Percentiles rank a stretch among this genome's conserved stretches.
Conservation (phyloP, 306 rosid genomes). For the Prosopis cineraria region DNA sequence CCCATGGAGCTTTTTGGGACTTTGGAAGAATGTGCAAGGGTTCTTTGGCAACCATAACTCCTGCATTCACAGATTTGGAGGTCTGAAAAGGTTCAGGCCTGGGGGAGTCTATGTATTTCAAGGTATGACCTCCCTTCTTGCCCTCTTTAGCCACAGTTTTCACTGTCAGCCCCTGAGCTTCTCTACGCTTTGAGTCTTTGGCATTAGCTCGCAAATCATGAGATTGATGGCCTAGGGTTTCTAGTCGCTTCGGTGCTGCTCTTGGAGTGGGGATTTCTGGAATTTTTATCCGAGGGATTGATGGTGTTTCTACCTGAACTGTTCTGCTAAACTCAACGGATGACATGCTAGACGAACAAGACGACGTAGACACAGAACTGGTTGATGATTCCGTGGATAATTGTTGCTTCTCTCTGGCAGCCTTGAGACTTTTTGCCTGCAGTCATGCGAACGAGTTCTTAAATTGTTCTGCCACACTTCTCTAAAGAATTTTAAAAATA, state of each 20-base stretch:
- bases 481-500: constrained; percentile 4
- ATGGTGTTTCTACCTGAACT: constrained; percentile 49
- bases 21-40: constrained; percentile 46
- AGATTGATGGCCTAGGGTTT: constrained; percentile 35
- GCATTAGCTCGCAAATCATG: constrained; percentile 46
- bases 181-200: constrained; percentile 62
- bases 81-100: constrained; percentile 52
- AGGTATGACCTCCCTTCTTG: constrained; percentile 45
- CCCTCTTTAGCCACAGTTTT: constrained; percentile 54
- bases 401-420: constrained; percentile 53
- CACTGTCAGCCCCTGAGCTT: constrained; percentile 55
- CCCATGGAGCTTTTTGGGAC: constrained; percentile 54
- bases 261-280: constrained; percentile 33
- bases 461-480: constrained; percentile 15
- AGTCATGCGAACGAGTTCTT: constrained; percentile 18
- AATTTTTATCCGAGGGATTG: constrained; percentile 36
- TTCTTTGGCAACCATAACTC: constrained; percentile 41
- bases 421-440: constrained; percentile 57
- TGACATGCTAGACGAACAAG: constrained; percentile 83
- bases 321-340: constrained; percentile 61
- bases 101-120: constrained; percentile 77
- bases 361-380: constrained; percentile 65
- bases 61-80: constrained; percentile 43
- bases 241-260: constrained; percentile 41
- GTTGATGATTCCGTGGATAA: constrained; percentile 72